Conservation (phyloP, 768 basidiomycete genomes). For the Butyriboletus loyo region DNA sequence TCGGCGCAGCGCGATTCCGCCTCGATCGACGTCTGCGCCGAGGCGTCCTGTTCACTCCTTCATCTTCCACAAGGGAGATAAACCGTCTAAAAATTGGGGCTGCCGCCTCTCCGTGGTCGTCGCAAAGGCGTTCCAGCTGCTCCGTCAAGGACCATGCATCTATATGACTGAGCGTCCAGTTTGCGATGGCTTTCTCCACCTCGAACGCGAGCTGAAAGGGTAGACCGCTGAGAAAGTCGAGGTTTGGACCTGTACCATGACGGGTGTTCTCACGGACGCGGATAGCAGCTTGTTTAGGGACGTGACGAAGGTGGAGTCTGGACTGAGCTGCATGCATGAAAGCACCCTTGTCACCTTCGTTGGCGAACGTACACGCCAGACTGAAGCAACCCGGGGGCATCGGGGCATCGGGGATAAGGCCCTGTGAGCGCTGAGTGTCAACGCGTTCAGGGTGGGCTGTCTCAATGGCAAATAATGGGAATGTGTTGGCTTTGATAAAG, state of each 20-base stretch:
- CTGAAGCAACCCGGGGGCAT: slow-evolving; percentile 31
- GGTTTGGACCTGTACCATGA: neutral
- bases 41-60: neutral
- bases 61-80: slow-evolving; percentile 19
- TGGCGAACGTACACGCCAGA: slow-evolving; percentile 30
- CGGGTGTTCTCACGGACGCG: slow-evolving; percentile 14
- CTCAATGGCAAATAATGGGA: slow-evolving; percentile 28
- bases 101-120: slow-evolving; percentile 8
- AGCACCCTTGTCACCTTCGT: slow-evolving; percentile 22
- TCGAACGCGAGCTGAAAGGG: slow-evolving; percentile 38
- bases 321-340: slow-evolving; percentile 26
- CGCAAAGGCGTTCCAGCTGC: slow-evolving; percentile 20
- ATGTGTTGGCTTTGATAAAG: slow-evolving; percentile 34
- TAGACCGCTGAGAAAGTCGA: slow-evolving; percentile 28
- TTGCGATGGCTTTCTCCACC: slow-evolving; percentile 36
- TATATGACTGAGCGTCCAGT: slow-evolving; percentile 21
- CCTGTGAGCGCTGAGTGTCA: slow-evolving; percentile 21
- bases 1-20: neutral
- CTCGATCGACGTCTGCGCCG: neutral
- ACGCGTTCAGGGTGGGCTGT: neutral
- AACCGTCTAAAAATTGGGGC: slow-evolving; percentile 26
- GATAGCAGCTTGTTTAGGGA: slow-evolving; percentile 4
- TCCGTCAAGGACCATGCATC: slow-evolving; percentile 24
- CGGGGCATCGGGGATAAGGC: slow-evolving; percentile 22
- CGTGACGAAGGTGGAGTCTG: slow-evolving; percentile 21